Conservation (phyloP, 1,139 yeast genomes). For the Meyerozyma athensensis region DNA sequence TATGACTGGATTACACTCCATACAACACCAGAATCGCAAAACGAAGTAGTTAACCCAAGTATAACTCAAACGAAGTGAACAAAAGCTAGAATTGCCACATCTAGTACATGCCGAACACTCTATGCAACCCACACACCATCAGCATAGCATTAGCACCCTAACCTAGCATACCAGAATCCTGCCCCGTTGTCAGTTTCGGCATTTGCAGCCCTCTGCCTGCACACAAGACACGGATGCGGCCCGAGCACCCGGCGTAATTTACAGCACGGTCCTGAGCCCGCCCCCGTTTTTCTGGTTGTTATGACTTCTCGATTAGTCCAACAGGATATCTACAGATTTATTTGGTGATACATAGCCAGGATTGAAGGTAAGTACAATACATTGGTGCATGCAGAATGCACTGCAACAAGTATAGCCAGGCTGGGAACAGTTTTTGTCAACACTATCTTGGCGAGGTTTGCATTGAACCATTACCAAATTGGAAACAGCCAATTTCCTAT, state of each 20-base stretch:
- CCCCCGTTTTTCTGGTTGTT: slow-evolving; percentile 3
- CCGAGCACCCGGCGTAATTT: not conserved
- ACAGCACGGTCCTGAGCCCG: slow-evolving; percentile 1
- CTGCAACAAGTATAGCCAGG: not conserved
- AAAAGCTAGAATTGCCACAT: too few relatives aligned
- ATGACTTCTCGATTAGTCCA: slow-evolving; percentile 4
- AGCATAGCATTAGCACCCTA: too few relatives aligned
- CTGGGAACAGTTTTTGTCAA: not conserved
- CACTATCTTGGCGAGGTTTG: not conserved
- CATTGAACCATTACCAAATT: slow-evolving; percentile 1
- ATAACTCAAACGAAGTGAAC: too few relatives aligned
- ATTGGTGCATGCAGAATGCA: not conserved
- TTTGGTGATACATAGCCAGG: not conserved
- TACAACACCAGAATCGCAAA: too few relatives aligned
- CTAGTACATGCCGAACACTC: too few relatives aligned
- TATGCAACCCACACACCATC: too few relatives aligned
- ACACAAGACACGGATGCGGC: not conserved
- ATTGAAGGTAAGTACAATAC: slow-evolving; percentile 1
- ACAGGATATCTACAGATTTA: not conserved
- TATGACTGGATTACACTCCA: too few relatives aligned
- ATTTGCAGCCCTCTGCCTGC: not conserved
- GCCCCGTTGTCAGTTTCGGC: not conserved
- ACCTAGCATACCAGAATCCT: too few relatives aligned
- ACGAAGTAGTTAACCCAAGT: too few relatives aligned
- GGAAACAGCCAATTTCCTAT: slow-evolving; percentile 3